A percentile compares a stretch with the other conserved stretches of the same genome.
Conservation (phyloP, 177 flowering plant genomes). For the Telopea speciosissima region DNA sequence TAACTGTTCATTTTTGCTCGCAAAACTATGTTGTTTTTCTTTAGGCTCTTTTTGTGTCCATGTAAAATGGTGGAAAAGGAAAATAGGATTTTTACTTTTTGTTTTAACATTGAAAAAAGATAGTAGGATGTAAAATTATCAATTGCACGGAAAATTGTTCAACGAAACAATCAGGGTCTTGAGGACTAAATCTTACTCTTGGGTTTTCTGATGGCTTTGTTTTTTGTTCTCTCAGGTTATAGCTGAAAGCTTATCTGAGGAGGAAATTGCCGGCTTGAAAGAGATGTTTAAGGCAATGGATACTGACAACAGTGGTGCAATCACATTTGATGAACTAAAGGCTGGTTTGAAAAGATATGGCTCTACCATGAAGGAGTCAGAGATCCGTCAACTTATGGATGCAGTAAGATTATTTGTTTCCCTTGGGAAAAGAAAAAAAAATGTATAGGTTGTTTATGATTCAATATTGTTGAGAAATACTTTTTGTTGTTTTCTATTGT, state of each 20-base stretch:
- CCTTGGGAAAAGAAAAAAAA: too few relatives aligned
- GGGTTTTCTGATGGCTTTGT: slow-evolving; percentile 1
- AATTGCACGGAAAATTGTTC: too few relatives aligned
- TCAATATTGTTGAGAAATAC: neutral
- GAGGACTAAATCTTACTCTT: neutral
- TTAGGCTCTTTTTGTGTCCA: too few relatives aligned
- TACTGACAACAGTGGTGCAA: slow-evolving; percentile 85
- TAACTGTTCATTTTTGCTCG: neutral
- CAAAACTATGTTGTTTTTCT: neutral
- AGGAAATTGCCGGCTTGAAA: slow-evolving; percentile 81
- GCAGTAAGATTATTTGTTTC: slow-evolving; percentile 34
- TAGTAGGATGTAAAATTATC: too few relatives aligned
- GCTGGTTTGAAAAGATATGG: slow-evolving; percentile 84
- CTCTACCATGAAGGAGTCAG: slow-evolving; percentile 70
- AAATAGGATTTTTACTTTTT: neutral
- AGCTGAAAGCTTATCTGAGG: slow-evolving; percentile 86
- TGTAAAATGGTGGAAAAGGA: neutral
- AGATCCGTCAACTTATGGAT: slow-evolving; percentile 84
- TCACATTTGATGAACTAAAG: slow-evolving; percentile 86
- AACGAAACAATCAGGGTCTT: too few relatives aligned
- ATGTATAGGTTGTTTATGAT: too few relatives aligned
- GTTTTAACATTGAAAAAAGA: too few relatives aligned
- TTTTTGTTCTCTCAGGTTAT: slow-evolving; percentile 44
- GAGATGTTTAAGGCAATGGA: slow-evolving; percentile 87
- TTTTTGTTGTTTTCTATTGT: neutral